Base-by-base conservation (phyloP, 805 yeast genomes). In the Vanderwaltozyma yarrowii region DNA sequence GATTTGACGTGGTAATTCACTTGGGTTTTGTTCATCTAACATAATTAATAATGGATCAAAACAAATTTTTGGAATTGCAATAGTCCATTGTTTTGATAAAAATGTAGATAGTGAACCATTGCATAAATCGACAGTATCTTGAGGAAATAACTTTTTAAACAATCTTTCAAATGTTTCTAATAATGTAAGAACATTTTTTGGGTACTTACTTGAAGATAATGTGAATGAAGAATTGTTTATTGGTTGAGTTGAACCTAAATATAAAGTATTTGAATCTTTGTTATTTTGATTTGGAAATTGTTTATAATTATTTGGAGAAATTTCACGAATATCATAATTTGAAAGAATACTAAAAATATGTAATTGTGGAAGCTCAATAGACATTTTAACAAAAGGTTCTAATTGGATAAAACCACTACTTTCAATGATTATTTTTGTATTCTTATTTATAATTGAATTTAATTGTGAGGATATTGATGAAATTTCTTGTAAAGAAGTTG, bases 61-160 rank as follows among this genome's bases (percentile, higher is more conserved):
- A 17, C 87, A 79, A 30, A 86, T 74, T 39, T 75, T 71, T 8
- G 94, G 85, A 38, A 86, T 69, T 1, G 94, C 88, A 40, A 83
- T 69, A 54, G 80, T 78, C 95, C 95, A 87, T 59, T 86, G 92
- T 50, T 79, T 79, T 11, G 78, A 73, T 58, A 74, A 64, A 50
- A 75, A 80, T 45, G 76, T 85, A 39, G 69, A 19, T 3, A 49
- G 42, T 5, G 52, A 45, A 26, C 42, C 43, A 32, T 46, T 45
- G 41, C 58, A 54, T 13, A 51, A 38, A 61, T 33, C 76, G 65
- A 46, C 70, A 65, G 40, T 66, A 60, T 39, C 60, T 32, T 47
- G 42, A 11, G 61, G 60, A 35, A 59, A 56, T 30, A 57, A 37
- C 42, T 57, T 57, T 39, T 47, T 40, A 27, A 59, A 59, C 31